Conservation (phyloP, 192 early-diverging fungal genomes). For the Coemansia sp. region DNA sequence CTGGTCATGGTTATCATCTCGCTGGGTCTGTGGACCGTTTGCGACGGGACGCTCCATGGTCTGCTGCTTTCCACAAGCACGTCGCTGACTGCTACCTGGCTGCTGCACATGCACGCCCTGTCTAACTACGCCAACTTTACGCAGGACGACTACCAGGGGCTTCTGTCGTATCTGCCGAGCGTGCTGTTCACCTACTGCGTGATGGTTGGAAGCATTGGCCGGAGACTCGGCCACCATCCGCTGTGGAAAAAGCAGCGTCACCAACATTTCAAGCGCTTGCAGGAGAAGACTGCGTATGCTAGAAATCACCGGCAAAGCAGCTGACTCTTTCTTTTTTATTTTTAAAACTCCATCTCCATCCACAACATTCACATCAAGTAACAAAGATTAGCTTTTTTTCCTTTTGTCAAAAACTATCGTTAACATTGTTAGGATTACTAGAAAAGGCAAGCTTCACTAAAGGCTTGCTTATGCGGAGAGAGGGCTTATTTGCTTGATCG, state of each 20-base stretch:
- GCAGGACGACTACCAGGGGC: slow-evolving; percentile 41
- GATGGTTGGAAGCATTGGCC: slow-evolving; percentile 48
- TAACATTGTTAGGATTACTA: too few relatives aligned
- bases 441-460: too few relatives aligned
- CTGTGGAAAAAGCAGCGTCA: slow-evolving; percentile 19
- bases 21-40: slow-evolving; percentile 51
- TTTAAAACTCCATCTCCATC: too few relatives aligned
- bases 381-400: too few relatives aligned
- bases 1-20: slow-evolving; percentile 47
- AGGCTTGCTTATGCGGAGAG: too few relatives aligned
- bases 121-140: slow-evolving; percentile 24
- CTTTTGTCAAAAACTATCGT: too few relatives aligned
- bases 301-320: background rate
- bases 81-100: slow-evolving; percentile 38
- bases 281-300: background rate
- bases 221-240: slow-evolving; percentile 33
- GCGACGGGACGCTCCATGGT: slow-evolving; percentile 50
- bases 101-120: slow-evolving; percentile 41
- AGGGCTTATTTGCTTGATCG: too few relatives aligned
- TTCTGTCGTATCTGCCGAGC: slow-evolving; percentile 45
- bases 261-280: background rate
- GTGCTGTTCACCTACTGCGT: slow-evolving; percentile 51
- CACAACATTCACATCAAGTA: too few relatives aligned
- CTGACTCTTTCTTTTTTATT: background rate
- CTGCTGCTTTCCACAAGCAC: slow-evolving; percentile 34